Percentiles rank a stretch among this genome's conserved stretches.
These are phyloP conservation scores for Luvunga scandens DNA, from an alignment of 345 rosid genomes.

Conservation along the genomic window DNA sequence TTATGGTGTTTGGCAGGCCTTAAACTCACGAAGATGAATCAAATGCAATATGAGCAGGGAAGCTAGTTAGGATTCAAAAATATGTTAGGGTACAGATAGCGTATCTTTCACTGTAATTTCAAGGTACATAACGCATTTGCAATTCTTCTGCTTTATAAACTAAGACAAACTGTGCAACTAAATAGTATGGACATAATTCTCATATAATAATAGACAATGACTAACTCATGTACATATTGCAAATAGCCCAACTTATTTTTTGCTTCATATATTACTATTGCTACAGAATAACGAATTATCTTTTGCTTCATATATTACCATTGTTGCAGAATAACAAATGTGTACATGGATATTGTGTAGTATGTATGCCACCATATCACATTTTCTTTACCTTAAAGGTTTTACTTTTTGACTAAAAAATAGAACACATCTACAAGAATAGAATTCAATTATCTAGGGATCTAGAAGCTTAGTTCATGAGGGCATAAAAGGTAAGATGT, in stretches of 20 bases:
- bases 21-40: background rate
- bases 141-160: background rate
- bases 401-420: background rate
- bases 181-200: background rate
- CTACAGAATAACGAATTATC: too few species aligned
- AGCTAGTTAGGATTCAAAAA: slow-evolving; percentile 1
- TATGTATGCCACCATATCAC: background rate
- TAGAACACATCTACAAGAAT: background rate
- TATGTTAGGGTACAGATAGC: background rate
- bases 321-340: background rate
- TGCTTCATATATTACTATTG: background rate
- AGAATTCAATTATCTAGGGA: background rate
- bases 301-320: background rate
- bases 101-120: background rate
- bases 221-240: background rate
- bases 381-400: background rate
- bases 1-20: background rate
- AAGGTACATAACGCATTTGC: background rate
- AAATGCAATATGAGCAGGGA: background rate
- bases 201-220: background rate
- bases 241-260: background rate
- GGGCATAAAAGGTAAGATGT: background rate
- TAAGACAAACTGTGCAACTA: too few species aligned
- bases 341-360: background rate
- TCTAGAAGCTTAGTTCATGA: background rate